Percentiles rank a stretch among this genome's conserved stretches.
Conservation (phyloP, 768 basidiomycete species). For the Aureoboletus auriporus region DNA sequence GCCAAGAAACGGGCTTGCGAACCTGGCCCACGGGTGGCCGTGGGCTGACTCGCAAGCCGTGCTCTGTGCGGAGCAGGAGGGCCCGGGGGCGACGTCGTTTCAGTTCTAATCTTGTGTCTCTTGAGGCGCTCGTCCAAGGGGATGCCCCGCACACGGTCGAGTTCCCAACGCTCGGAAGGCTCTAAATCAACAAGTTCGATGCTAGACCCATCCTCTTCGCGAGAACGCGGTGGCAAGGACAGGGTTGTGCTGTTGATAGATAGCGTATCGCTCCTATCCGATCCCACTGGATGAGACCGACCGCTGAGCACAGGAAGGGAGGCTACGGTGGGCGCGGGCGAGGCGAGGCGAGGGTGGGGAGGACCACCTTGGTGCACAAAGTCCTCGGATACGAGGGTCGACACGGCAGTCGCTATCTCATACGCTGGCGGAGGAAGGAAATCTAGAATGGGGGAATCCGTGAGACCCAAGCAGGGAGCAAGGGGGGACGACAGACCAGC, state of each 20-base stretch:
- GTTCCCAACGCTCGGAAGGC: conserved; percentile 40
- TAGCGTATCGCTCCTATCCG: conserved; percentile 23
- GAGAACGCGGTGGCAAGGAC: conserved; percentile 15
- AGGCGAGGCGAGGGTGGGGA: conserved; percentile 20
- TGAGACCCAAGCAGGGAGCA: background rate
- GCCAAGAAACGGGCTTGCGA: conserved; percentile 31
- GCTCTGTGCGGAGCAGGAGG: conserved; percentile 27
- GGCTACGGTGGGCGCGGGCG: conserved; percentile 21
- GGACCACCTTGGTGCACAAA: conserved; percentile 28
- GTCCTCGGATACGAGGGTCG: conserved; percentile 40
- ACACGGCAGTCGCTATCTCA: conserved; percentile 49
- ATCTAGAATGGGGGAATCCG: conserved; percentile 36
- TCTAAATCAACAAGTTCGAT: conserved; percentile 53
- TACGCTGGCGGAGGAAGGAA: conserved; percentile 76
- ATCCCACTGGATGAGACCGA: conserved; percentile 9
- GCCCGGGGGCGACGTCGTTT: conserved; percentile 16
- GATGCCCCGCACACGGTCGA: conserved; percentile 40
- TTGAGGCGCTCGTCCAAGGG: conserved; percentile 39
- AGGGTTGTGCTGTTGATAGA: conserved; percentile 17
- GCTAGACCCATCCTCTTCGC: conserved; percentile 46
- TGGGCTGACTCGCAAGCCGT: conserved; percentile 27
- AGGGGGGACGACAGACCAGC: conserved; percentile 22
- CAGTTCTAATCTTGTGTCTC: conserved; percentile 33
- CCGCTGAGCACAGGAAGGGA: conserved; percentile 18
- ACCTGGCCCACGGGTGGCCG: conserved; percentile 21